Base-by-base conservation (phyloP, 768 basidiomycete genomes). In the Mycena chlorophos region DNA sequence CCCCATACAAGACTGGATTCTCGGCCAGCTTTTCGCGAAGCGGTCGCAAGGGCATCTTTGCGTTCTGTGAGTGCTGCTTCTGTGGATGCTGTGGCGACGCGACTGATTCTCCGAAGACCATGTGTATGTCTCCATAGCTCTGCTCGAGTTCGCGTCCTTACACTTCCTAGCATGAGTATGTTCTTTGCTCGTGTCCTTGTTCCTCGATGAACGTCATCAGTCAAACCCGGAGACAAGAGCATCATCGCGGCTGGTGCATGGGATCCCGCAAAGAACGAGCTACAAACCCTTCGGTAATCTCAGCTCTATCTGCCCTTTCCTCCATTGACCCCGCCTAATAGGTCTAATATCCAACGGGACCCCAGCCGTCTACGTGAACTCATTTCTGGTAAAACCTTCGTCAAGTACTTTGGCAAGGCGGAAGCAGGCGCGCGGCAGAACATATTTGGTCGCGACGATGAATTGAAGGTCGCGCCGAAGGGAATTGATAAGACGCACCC, bases 381-480 rank as follows among this genome's bases (percentile, higher is more conserved):
- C 51, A 85, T 98, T 51, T 84, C 84, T 1, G 74, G 75, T 0
- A 81, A 85, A 0, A 78, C 78, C 22, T 98, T 99, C 63, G 87
- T 89, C 31, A 69, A 78, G 43, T 74, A 84, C 58, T 98, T 96
- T 62, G 96, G 94, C 1, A 74, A 83, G 50, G 77, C 92, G 0
- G 75, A 71, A 48, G 85, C 84, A 1, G 88, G 89, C 17, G 71
- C 75, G 52, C 73, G 86, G 49, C 80, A 81, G 65, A 96, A 79
- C 65, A 83, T 99, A 2, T 99, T 95, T 69, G 95, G 96, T 0
- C 68, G 71, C 53, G 92, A 95, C 2, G 94, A 93, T 62, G 87
- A 93, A 66, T 74, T 97, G 27, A 98, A 97, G 73, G 85, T 84
- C 0, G 91, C 94, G 4, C 95, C 95, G 1, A 98, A 97, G 66